Evolutionary conservation across 345 rosid species (phyloP), one percentile per base, ranked within the genome.

Genomic region (Hypericum androsaemum): DNA sequence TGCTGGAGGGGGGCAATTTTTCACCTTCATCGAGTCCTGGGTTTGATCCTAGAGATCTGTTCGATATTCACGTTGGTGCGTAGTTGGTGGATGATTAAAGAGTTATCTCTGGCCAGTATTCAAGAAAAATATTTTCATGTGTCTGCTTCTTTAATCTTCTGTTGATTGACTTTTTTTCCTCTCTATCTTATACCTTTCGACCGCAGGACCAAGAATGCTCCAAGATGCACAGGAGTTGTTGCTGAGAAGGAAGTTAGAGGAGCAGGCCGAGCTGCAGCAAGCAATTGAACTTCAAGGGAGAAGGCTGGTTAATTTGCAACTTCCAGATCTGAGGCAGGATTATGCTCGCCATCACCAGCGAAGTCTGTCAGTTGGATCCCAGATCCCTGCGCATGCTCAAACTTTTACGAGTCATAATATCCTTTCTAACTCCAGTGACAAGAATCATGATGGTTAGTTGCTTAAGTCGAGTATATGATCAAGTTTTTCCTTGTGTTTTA

Each of bases 281-380:
- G 89, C 89, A 6, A 69, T 88, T 48, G 97, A 88, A 71, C 77
- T 80, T 44, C 99, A 88, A 58, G 83, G 95, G 65, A 80, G 82
- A 65, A 81, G 84, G 67, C 36, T 94, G 32, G 63, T 44, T 64
- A 86, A 74, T 76, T 77, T 94, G 68, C 97, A 86, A 66, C 83
- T 88, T 52, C 95, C 97, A 0, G 86, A 88, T 50, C 57, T 80
- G 73, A 79, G 74, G 57, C 76, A 74, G 51, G 81, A 77, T 12
- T 44, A 57, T 54, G 50, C 70, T 56, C 80, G 68, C 49, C 80
- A 74, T 67, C 84, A 83, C 59, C 94, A 78, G 38, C 75, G 77
- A 56, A 72, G 94, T 72, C 71, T 76, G 17, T 86, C 95, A 38
- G 73, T 86, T 66, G 89, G 89, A 50, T 65, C 87, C 43, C 77